Conservation (phyloP, 2,329 filamentous ascomycete species). For the Trichoderma hamatum region DNA sequence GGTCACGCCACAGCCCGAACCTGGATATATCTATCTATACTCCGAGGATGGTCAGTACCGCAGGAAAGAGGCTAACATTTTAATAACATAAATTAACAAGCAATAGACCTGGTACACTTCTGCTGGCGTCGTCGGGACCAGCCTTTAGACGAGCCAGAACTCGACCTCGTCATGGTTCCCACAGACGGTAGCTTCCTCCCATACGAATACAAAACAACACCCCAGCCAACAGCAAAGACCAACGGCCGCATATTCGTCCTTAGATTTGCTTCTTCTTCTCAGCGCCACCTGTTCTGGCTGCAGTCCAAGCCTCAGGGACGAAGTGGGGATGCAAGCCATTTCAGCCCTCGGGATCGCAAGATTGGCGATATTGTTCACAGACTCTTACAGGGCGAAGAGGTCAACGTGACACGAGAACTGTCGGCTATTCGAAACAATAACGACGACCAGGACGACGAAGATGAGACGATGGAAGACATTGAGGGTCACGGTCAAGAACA, state of each 20-base stretch:
- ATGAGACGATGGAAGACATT: slow-evolving; percentile 59
- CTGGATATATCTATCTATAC: slow-evolving; percentile 91
- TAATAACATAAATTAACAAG: neutral
- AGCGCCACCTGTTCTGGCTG: slow-evolving; percentile 93
- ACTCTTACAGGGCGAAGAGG: slow-evolving; percentile 84
- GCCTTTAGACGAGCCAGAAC: slow-evolving; percentile 70
- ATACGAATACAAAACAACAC: slow-evolving; percentile 65
- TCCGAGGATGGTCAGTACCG: slow-evolving; percentile 73
- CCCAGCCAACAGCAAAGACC: slow-evolving; percentile 63
- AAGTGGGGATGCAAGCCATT: slow-evolving; percentile 70
- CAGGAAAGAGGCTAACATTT: neutral
- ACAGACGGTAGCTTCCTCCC: slow-evolving; percentile 84
- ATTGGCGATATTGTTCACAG: slow-evolving; percentile 85
- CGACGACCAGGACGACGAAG: slow-evolving; percentile 60
- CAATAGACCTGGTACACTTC: slow-evolving; percentile 83
- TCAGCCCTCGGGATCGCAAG: slow-evolving; percentile 83
- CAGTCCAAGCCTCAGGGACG: slow-evolving; percentile 83
- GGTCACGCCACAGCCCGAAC: slow-evolving; percentile 71
- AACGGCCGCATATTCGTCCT: slow-evolving; percentile 92
- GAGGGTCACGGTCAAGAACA: slow-evolving; percentile 66
- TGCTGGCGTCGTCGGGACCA: slow-evolving; percentile 88
- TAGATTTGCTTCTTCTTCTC: slow-evolving; percentile 90
- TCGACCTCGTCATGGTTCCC: slow-evolving; percentile 94
- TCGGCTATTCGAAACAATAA: slow-evolving; percentile 60
- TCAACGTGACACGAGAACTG: slow-evolving; percentile 76